phyloP scores from a whole-genome alignment of 768 basidiomycete genomes.

The Lactarius hatsudake region DNA sequence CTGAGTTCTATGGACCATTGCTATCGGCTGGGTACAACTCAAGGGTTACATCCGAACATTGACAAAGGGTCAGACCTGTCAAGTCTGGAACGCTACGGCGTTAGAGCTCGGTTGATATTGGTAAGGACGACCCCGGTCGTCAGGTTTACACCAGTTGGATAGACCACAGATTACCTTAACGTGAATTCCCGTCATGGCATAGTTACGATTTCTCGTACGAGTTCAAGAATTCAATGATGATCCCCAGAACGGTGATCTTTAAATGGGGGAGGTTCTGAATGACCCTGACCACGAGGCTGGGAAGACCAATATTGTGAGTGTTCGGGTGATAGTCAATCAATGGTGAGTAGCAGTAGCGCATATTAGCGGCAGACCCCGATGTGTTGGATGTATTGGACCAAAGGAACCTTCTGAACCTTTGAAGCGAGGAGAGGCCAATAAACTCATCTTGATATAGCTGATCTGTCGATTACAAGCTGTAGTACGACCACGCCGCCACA shows the following conservation, averaged over 20 bases:
- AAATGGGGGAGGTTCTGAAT: slow-evolving; percentile 6
- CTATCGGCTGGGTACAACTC: background rate
- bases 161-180: background rate
- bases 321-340: background rate
- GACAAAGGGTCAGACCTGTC: background rate
- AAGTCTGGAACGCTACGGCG: slow-evolving; percentile 9
- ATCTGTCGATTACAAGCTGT: too few species aligned
- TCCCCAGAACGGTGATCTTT: slow-evolving; percentile 5
- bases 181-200: background rate
- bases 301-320: background rate
- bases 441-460: background rate
- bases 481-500: background rate
- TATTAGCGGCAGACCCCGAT: background rate
- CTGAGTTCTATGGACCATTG: background rate
- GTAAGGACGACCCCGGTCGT: slow-evolving; percentile 1
- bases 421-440: background rate
- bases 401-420: background rate
- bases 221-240: background rate
- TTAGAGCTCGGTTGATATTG: slow-evolving; percentile 6
- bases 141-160: slow-evolving; percentile 12
- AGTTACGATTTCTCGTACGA: background rate
- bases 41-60: background rate
- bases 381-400: background rate
- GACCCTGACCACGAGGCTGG: background rate
- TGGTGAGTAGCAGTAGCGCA: background rate